These are phyloP conservation scores for Hura crepitans DNA, from an alignment of 441 rosid species.

Conservation along the genomic window DNA sequence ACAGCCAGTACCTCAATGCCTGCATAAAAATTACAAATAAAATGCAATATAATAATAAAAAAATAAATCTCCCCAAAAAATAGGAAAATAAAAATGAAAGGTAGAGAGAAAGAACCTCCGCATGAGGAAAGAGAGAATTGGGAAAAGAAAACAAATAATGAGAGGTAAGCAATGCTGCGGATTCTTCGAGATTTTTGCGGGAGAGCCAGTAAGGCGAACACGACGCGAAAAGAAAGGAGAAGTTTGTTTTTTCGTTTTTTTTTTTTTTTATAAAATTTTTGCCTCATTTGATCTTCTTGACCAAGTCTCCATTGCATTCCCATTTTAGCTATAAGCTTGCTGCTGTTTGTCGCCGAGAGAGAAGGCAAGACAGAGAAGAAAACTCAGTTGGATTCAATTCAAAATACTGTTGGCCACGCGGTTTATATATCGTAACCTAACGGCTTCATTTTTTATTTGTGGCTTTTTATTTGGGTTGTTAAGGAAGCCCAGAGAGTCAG, in stretches of 20 bases:
- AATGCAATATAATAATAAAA: neutral
- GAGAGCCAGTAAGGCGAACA: no score
- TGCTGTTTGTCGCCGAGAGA: neutral
- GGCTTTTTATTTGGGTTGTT: no score
- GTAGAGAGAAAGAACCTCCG: slow-evolving; percentile 35
- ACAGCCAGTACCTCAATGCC: slow-evolving; percentile 33
- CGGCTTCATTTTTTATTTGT: no score
- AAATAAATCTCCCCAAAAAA: no score
- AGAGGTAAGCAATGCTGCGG: slow-evolving; percentile 25
- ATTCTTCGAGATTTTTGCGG: neutral
- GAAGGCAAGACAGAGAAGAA: no score
- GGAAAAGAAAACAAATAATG: slow-evolving; percentile 24
- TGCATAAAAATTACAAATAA: slow-evolving; percentile 18
- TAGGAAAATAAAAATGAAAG: neutral
- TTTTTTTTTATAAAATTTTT: no score
- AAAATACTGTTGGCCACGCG: neutral
- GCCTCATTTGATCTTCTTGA: slow-evolving; percentile 12
- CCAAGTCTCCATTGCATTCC: neutral
- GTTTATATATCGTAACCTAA: no score
- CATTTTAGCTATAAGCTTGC: neutral
- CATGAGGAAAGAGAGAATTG: slow-evolving; percentile 25
- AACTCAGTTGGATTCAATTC: neutral
- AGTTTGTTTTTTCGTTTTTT: neutral
- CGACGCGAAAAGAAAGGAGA: slow-evolving; percentile 9
- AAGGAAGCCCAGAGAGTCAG: no score